Base-by-base conservation (phyloP, 805 yeast genomes). In the Wickerhamomyces queroliae region DNA sequence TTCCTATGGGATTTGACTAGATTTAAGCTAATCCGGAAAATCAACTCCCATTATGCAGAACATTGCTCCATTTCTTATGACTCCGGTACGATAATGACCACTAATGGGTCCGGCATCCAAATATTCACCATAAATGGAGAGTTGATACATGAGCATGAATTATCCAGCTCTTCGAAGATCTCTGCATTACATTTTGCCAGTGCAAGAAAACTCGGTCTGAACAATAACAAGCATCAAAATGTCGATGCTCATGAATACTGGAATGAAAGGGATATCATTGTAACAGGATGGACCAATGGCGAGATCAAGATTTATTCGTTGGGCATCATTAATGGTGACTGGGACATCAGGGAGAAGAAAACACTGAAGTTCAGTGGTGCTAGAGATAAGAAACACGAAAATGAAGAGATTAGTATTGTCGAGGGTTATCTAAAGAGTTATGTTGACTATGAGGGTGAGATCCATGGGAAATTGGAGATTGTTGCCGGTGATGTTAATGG, bases 1-100 rank as follows among this genome's bases (percentile, higher is more conserved):
- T 68, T 69, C 16, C 45, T 79, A 4, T 86, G 95, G 91, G 87
- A 86, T 49, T 47, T 78, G 29, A 68, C 78, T 2, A 55, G 79
- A 23, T 66, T 65, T 37, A 69, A 69, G 37, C 67, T 71, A 32
- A 70, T 83, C 3, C 59, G 85, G 40, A 53, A 55, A 28, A 43
- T 55, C 7, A 43, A 52, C 8, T n/a, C n/a, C n/a, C 37, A 44
- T 6, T 48, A 42, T 6, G 62, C 55, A 16, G 45, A 45, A 3
- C 54, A 64, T 13, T 55, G 69, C 4, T 64, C 75, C 3, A 67
- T 80, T 19, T 75, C 83, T 0, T 68, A 72, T 48, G 76, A 72
- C 35, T 60, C 76, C 1, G 90, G 88, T 0, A 62, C 65, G 33
- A 67, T 83, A 33, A 72, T 73, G 3, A 50, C 68, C 0, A 11